phyloP scores from a whole-genome alignment of 352 stramenopile genomes.

The Phytophthora sp. region DNA sequence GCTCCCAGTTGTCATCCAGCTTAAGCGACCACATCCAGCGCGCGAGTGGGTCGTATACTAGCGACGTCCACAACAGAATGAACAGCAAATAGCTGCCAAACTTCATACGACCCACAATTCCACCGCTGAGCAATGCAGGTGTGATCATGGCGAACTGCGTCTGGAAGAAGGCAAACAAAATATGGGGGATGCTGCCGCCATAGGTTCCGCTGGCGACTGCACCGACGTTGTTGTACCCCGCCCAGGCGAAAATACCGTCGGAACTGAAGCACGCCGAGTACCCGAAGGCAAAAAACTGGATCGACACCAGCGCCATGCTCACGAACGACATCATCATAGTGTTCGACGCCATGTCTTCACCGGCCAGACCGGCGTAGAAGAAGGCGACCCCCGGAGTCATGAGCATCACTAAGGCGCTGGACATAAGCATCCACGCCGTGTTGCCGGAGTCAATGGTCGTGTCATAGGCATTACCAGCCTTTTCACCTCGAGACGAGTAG shows the following conservation, averaged over 20 bases:
- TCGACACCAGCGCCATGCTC: slow-evolving; percentile 77
- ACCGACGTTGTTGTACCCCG: slow-evolving; percentile 70
- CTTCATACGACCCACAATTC: slow-evolving; percentile 87
- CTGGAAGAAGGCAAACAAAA: slow-evolving; percentile 84
- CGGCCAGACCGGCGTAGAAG: slow-evolving; percentile 84
- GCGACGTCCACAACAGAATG: slow-evolving; percentile 77
- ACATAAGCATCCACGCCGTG: slow-evolving; percentile 37
- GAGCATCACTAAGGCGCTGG: slow-evolving; percentile 36
- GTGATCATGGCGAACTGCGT: slow-evolving; percentile 86
- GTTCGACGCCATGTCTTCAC: slow-evolving; percentile 79
- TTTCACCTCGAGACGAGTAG: slow-evolving; percentile 42
- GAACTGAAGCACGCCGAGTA: slow-evolving; percentile 78
- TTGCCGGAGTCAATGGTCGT: slow-evolving; percentile 40
- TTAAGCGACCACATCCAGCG: slow-evolving; percentile 86
- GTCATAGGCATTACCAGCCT: slow-evolving; percentile 30
- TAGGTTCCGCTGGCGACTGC: slow-evolving; percentile 54
- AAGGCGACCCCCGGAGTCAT: slow-evolving; percentile 36
- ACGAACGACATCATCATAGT: slow-evolving; percentile 88
- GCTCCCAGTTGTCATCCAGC: slow-evolving; percentile 56
- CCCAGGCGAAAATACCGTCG: slow-evolving; percentile 68
- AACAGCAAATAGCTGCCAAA: slow-evolving; percentile 82
- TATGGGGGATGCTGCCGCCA: slow-evolving; percentile 66
- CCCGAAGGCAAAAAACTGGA: slow-evolving; percentile 84
- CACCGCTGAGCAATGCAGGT: slow-evolving; percentile 73
- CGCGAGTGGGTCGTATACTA: slow-evolving; percentile 86